Base-by-base conservation (phyloP, 768 basidiomycete species). In the Boletus subcaerulescens region DNA sequence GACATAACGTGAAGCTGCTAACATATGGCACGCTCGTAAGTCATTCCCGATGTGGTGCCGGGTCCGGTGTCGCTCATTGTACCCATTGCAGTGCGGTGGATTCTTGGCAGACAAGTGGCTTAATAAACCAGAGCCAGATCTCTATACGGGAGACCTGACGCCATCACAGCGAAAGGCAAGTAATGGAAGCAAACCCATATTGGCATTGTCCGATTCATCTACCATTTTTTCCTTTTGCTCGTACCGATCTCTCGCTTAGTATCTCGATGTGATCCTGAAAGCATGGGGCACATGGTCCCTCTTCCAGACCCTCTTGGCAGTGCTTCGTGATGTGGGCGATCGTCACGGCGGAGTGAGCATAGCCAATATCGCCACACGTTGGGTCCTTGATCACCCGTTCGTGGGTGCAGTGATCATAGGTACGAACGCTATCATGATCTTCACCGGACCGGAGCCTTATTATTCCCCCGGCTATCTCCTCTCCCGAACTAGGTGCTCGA, bases 371-470 rank as follows among this genome's bases (percentile, higher is more conserved):
- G 89, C 90, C 32, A 86, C 83, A 3, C 83, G 90, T 15, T 92
- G 90, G 90, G 86, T 91, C 0, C 76, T 93, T 20, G 88, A 93
- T 72, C 87, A 91, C 49, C 65, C 70, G 8, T 87, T 80, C 59
- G 89, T 92, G 17, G 90, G 87, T 11, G 88, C 89, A 36, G 88
- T 91, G 33, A 80, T 92, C 60, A 80, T 93, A 62, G 91, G 90
- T 86, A 53, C 17, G 59, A 22, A 39, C 10, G 4, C 29, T 38
- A 48, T 52, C 38, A 49, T 39, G 56, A 43, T 51, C 48, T 48
- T 51, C 45, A 26, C 45, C n/a, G 22, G 2, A 20, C 7, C 31
- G 18, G 15, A 1, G 7, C 15, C 31, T 59, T 13, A 29, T 36
- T 20, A 31, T 60, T 3, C 14, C 47, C 47, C 43, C 39, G 44